Base-by-base conservation (phyloP, 1,284 basidiomycete species). In the Porodaedalea pini region DNA sequence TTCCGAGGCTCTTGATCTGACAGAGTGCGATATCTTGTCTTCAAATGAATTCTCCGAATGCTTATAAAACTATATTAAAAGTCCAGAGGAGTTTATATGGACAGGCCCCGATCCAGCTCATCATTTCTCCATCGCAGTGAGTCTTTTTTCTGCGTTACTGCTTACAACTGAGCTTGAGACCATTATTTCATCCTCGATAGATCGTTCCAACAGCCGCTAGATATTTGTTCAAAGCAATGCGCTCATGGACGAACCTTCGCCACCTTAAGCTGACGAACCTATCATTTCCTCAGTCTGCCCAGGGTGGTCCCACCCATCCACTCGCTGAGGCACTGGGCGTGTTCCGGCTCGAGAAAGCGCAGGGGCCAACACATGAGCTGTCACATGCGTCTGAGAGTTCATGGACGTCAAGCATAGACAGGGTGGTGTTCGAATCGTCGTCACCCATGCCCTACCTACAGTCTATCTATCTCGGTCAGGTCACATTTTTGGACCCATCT, bases 61-160 rank as follows among this genome's bases (percentile, higher is more conserved):
- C 40, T 41, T 25, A 21, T 19, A 8, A 2, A 19, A 49, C 17
- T 7, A 25, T 34, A 37, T 50, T 57, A 27, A 52, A 53, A 84
- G 82, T 58, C 79, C 81, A 36, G 70, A 67, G 53, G 66, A 61
- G 17, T 82, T 85, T 62, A 68, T 69, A 19, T 85, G 83, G 83
- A 76, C 71, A 31, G 79, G 82, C 4, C 80, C 80, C 4, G 81
- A 82, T 61, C 80, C 82, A 29, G 75, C 75, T 17, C 81, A 83
- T 61, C 79, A 83, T 63, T 82, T 82, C 65, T 82, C 81, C 1
- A 80, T 72, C 15, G 79, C 82, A 17, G 82, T 82, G 64, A 64
- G 78, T 71, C 27, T 37, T 6, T 15, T 23, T 31, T 29, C 19
- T 45, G 8, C 21, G 36, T 54, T 49, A 23, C 27, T 31, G 36